A percentile compares a stretch with the other conserved stretches of the same genome.
Conservation (phyloP, 768 basidiomycete species). For the Rhizopogon salebrosus region DNA sequence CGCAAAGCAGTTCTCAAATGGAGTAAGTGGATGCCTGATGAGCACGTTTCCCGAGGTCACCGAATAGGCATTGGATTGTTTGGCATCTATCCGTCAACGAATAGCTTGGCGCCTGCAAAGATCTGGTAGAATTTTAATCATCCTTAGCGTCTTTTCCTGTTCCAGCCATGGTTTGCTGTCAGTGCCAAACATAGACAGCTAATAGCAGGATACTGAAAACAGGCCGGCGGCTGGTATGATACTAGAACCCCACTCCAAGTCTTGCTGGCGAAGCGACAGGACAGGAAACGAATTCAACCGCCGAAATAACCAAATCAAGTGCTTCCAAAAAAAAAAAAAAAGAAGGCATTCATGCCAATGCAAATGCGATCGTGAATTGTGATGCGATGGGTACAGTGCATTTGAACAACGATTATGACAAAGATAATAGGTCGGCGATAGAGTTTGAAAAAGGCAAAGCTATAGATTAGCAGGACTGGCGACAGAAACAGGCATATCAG, state of each 20-base stretch:
- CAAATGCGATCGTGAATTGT: too few species aligned
- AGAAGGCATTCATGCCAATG: neutral
- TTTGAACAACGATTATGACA: neutral
- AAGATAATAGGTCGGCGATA: neutral
- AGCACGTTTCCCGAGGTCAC: neutral
- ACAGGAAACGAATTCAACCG: too few species aligned
- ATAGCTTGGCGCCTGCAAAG: neutral
- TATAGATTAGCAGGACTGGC: slow-evolving; percentile 7
- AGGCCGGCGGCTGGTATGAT: neutral
- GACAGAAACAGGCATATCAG: slow-evolving; percentile 43
- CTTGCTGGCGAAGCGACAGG: too few species aligned
- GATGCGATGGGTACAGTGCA: neutral
- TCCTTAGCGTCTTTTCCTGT: neutral
- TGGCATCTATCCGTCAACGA: too few species aligned
- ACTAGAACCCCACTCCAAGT: neutral
- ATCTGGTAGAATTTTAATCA: neutral
- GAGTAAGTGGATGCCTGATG: neutral
- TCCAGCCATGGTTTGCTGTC: neutral
- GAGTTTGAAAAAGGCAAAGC: neutral
- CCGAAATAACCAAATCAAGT: too few species aligned
- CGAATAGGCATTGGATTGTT: neutral
- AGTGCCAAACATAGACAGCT: neutral
- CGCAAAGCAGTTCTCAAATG: too few species aligned
- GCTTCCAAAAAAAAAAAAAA: neutral
- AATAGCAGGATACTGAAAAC: too few species aligned